Evolutionary conservation across 176 grass and related monocot genomes (phyloP), one percentile per base, ranked within the genome.

Genomic region (Oryza brachyantha): DNA sequence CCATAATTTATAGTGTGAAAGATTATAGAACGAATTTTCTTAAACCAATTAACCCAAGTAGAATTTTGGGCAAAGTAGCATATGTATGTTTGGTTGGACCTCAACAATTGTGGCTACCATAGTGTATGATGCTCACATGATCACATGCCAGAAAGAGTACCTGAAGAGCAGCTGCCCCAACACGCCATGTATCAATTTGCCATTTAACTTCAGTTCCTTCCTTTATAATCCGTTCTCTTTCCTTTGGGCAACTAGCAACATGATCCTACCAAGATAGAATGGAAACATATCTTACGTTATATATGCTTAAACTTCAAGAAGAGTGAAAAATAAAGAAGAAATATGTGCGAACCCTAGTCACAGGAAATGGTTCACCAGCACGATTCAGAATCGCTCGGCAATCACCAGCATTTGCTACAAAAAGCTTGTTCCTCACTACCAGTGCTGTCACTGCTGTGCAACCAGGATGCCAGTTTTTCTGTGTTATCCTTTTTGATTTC

Each of bases 371-470:
- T 75, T 84, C 75, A 64, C 95, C 92, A 78, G 73, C 43, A 86
- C 90, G 90, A 70, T 66, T 91, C 61, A 98, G 62, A 73, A 98
- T 88, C 88, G 92, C 90, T 55, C 95, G 95, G 22, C 95, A 98
- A 76, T 98, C 95, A 68, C 95, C 95, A 87, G 92, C 95, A 89
- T 98, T 98, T 78, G 95, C 95, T 75, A 98, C 92, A 66, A 86
- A 98, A 86, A 94, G 90, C 14, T 87, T 94, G 74, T 98, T 94
- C 77, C 77, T 85, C n/a, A 93, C 73, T 67, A 94, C 73, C 57
- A 98, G 22, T 62, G 92, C 90, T 64, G 92, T 86, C 70, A 94
- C 72, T 70, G 92, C 92, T 4, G 95, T 94, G 83, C 95, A 98
- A 42, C 95, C 95, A 81, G 92, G 95, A 90, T 98, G 92, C 92